Evolutionary conservation across 768 basidiomycete genomes (phyloP).

Genomic region (Xerocomellus dryophilus): DNA sequence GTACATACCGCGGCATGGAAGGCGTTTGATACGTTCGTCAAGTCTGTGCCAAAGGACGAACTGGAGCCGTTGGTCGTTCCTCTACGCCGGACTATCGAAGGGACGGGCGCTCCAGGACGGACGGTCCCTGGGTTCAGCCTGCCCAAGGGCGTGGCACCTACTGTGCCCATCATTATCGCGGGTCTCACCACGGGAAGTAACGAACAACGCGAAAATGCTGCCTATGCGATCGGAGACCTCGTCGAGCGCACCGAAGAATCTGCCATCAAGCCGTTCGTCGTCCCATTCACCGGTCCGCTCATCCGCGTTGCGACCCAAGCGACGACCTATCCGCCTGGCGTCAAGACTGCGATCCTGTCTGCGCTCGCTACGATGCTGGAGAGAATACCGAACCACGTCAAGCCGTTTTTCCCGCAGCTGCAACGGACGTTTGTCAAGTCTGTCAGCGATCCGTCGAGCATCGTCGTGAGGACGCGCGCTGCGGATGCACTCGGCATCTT

Average conservation of each 20-base stretch:
- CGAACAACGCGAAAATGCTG: conserved; percentile 92
- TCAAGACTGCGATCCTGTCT: conserved; percentile 87
- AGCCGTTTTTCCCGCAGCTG: conserved; percentile 97
- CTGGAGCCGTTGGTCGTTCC: conserved; percentile 88
- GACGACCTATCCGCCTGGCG: conserved; percentile 84
- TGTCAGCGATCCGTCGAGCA: conserved; percentile 72
- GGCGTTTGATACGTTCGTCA: conserved; percentile 85
- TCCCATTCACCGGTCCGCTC: conserved; percentile 92
- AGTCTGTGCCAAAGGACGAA: conserved; percentile 89
- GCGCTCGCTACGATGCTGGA: conserved; percentile 84
- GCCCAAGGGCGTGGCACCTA: conserved; percentile 77
- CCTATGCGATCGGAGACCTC: conserved; percentile 94
- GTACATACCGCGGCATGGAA: conserved; percentile 83
- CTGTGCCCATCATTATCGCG: conserved; percentile 84
- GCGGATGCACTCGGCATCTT: conserved; percentile 83
- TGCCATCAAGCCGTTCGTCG: conserved; percentile 93
- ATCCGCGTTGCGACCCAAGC: conserved; percentile 93
- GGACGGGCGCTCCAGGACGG: conserved; percentile 72
- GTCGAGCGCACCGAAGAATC: conserved; percentile 81
- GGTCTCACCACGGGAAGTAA: conserved; percentile 94
- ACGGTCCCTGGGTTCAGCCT: conserved; percentile 84
- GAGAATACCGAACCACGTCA: conserved; percentile 83
- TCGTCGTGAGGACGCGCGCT: conserved; percentile 76
- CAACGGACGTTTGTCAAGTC: conserved; percentile 97
- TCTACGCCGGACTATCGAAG: conserved; percentile 83